phyloP scores from a whole-genome alignment of 441 rosid species.

The Populus hybrid region DNA sequence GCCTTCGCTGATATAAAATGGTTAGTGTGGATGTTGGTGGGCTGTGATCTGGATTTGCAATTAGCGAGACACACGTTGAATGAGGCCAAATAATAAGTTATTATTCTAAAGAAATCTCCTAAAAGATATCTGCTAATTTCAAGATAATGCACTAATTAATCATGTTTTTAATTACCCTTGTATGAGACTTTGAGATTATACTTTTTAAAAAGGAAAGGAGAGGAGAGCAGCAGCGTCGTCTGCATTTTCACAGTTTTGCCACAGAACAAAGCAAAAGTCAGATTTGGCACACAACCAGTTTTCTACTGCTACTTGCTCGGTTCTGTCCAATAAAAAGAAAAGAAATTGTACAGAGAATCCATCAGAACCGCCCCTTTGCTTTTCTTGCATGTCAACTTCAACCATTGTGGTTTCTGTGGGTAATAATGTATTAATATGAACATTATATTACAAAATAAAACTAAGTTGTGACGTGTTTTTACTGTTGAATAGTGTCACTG shows the following conservation, averaged over 20 bases:
- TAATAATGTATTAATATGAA: too few species aligned
- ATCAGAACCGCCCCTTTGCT: too few species aligned
- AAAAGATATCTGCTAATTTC: neutral
- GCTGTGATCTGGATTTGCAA: constrained; percentile 35
- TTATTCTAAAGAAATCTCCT: neutral
- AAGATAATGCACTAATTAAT: neutral
- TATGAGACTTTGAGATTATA: neutral
- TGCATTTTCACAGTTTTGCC: neutral
- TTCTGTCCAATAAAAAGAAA: too few species aligned
- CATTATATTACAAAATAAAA: too few species aligned
- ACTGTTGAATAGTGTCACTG: too few species aligned
- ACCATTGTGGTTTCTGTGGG: too few species aligned
- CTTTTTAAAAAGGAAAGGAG: neutral
- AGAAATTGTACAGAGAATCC: too few species aligned
- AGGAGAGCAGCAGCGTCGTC: neutral
- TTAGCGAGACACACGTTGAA: constrained; percentile 7
- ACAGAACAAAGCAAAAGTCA: constrained; percentile 1
- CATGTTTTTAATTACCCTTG: constrained; percentile 5
- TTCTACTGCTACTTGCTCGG: neutral
- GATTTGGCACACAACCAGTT: constrained; percentile 5
- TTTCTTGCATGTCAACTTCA: too few species aligned
- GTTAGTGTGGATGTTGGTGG: constrained; percentile 7
- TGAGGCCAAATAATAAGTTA: constrained; percentile 9
- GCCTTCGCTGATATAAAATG: neutral
- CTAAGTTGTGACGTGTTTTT: too few species aligned